Evolutionary conservation across 2,329 filamentous ascomycete species (phyloP), one percentile per base, ranked within the genome.

Genomic region (Neopestalotiopsis sp.): DNA sequence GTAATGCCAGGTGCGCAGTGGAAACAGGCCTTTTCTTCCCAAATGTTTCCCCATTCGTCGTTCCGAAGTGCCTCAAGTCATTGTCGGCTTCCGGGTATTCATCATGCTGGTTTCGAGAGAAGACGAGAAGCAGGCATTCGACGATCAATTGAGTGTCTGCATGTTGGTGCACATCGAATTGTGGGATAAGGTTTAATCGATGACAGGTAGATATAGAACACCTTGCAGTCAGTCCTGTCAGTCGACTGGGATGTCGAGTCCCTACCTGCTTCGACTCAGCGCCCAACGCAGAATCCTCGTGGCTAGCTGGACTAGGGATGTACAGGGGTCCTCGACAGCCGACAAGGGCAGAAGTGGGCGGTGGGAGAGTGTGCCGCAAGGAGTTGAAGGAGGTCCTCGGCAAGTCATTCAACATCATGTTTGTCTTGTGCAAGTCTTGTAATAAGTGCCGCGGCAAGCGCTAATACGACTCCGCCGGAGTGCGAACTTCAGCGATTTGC

Each of bases 381-480:
- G 34, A 32, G 59, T 10, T 28, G 59, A 62, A 30, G 14, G 34
- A 32, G 59, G 6, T 28, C 30, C 59, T 38, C 59, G 59, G 59
- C 59, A 34, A 38, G 59, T 40, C 59, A 62, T 40, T 28, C 59
- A 30, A 62, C 28, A 62, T 62, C 59, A 62, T 62, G 28, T 13
- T 38, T 17, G 32, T 14, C 34, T 28, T 12, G n/a, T 62, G 32
- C 30, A 14, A 62, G 30, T 30, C 12, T 32, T 59, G 57, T 17
- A 38, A 62, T n/a, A 38, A 62, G 30, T 34, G 34, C 59, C 59
- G 59, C 59, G 59, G 14, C 59, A 62, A 62, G 59, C 59, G 59
- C 59, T 62, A 30, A 30, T 30, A 30, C 30, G n/a, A 62, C 32
- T 62, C 32, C 9, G 59, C 30, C 32, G 59, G 28, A 30, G 30